These are phyloP conservation scores for Clathrus columnatus DNA, from an alignment of 768 basidiomycete species.

Conservation along the genomic window DNA sequence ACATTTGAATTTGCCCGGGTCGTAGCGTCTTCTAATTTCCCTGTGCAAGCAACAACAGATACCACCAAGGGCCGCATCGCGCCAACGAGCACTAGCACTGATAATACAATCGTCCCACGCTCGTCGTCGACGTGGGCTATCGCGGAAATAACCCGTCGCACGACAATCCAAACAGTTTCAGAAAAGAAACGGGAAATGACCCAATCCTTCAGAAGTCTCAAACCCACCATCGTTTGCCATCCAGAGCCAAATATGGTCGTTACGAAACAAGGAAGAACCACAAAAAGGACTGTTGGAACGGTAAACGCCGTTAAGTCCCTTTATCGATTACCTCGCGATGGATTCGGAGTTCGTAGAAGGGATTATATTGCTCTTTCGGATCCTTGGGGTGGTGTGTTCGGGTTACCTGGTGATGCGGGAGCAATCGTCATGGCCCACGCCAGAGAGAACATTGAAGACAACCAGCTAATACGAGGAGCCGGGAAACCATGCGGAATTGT, in stretches of 20 bases:
- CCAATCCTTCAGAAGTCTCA: neutral
- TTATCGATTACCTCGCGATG: constrained; percentile 2
- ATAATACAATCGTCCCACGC: neutral
- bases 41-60: neutral
- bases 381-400: neutral
- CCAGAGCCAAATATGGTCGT: neutral
- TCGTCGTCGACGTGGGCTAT: constrained; percentile 1
- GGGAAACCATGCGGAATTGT: constrained; percentile 1
- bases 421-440: neutral
- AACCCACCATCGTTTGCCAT: neutral
- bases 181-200: neutral
- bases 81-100: too few species aligned
- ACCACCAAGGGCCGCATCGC: neutral
- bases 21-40: neutral
- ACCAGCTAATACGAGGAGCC: neutral
- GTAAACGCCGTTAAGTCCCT: constrained; percentile 3
- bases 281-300: neutral
- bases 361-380: neutral
- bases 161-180: neutral
- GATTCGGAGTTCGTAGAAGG: neutral
- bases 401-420: constrained; percentile 1
- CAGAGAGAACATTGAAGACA: neutral
- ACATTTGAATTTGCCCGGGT: neutral
- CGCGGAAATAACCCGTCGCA: neutral
- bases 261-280: neutral